phyloP scores from a whole-genome alignment of 208 protist genomes.

The Leishmania braziliensis region DNA sequence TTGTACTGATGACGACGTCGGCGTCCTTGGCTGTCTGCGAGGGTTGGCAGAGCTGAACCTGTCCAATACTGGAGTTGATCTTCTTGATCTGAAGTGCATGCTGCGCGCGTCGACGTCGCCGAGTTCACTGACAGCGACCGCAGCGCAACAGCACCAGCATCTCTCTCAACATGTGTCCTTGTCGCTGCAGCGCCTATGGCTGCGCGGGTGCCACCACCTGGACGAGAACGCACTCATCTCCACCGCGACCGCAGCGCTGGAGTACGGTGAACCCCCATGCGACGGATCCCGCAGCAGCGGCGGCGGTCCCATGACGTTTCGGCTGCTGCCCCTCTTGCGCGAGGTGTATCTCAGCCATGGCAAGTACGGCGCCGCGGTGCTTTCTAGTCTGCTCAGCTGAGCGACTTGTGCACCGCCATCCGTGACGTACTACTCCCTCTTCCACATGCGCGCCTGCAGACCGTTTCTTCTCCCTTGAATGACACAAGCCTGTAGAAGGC shows the following conservation, averaged over 20 bases:
- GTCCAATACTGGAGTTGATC: constrained; percentile 33
- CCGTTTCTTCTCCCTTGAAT: not conserved
- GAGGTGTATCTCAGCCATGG: constrained; percentile 32
- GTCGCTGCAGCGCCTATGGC: constrained; percentile 38
- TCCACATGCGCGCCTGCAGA: not conserved
- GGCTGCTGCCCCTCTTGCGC: constrained; percentile 5
- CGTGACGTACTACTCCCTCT: not conserved
- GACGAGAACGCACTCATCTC: constrained; percentile 14
- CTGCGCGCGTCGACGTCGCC: not conserved
- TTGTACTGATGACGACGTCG: constrained; percentile 1
- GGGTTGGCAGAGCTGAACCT: constrained; percentile 50
- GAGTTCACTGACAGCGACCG: not conserved
- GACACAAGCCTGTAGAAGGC: not conserved
- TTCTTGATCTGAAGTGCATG: constrained; percentile 2
- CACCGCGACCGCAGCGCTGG: constrained; percentile 1
- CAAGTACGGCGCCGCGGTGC: constrained; percentile 19
- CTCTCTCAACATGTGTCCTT: not conserved
- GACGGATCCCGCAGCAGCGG: not conserved
- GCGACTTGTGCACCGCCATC: not conserved
- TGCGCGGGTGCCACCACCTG: constrained; percentile 36
- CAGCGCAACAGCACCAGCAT: not conserved
- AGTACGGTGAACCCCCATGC: not conserved
- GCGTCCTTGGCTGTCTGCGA: constrained; percentile 29
- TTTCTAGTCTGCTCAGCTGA: constrained; percentile 13
- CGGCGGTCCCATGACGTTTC: not conserved